Percentiles rank a stretch among this genome's conserved stretches.
Conservation (phyloP, 768 basidiomycete species). For the Russula olivacea region DNA sequence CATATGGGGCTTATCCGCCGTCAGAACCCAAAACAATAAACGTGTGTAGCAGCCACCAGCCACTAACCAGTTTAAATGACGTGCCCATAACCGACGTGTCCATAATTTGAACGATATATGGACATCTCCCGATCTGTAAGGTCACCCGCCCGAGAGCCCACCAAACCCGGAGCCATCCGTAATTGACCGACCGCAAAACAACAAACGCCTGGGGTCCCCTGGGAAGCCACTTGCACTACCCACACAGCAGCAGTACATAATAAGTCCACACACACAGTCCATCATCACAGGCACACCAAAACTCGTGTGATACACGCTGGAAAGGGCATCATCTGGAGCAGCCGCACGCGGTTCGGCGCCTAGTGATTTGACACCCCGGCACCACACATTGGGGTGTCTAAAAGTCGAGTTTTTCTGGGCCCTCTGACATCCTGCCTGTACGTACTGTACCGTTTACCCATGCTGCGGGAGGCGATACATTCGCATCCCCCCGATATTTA, state of each 20-base stretch:
- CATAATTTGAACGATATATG: background rate
- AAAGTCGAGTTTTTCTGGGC: background rate
- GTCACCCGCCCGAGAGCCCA: background rate
- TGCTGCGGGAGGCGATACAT: constrained; percentile 4
- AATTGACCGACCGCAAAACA: no score
- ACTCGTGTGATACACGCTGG: constrained; percentile 24
- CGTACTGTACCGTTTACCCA: background rate
- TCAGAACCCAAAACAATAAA: background rate
- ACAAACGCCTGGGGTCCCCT: no score
- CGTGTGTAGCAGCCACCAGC: background rate
- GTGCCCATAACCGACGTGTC: no score
- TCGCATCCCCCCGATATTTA: background rate
- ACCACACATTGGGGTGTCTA: no score
- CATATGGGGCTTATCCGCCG: no score
- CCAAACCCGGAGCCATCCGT: no score
- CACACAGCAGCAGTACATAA: no score
- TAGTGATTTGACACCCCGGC: background rate
- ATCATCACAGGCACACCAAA: background rate
- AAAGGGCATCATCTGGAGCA: background rate
- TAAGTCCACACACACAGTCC: background rate
- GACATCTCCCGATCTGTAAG: background rate
- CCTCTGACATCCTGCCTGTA: background rate
- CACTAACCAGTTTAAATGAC: background rate
- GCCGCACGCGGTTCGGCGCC: background rate
- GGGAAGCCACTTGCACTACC: no score